A percentile compares a stretch with the other conserved stretches of the same genome.
phyloP scores from a whole-genome alignment of 1,284 basidiomycete genomes.

The Erythrobasidium hasegawianum region DNA sequence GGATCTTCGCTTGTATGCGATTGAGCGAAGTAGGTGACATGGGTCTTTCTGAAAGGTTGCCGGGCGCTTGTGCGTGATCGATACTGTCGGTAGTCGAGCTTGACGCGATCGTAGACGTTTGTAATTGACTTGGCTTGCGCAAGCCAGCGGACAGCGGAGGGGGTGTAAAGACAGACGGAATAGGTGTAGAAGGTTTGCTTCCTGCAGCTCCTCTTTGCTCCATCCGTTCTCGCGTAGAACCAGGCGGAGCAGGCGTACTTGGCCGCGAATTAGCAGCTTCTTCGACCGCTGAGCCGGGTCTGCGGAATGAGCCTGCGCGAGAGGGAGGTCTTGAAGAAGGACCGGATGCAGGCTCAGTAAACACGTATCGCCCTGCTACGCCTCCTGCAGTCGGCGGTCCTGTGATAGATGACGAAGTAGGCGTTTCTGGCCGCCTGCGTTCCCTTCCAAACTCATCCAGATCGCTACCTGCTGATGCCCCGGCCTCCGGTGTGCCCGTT shows the following conservation, averaged over 20 bases:
- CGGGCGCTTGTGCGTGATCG: conserved; percentile 7
- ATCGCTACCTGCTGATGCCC: conserved; percentile 31
- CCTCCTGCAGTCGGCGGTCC: conserved; percentile 48
- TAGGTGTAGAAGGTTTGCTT: conserved; percentile 62
- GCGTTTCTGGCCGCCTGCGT: conserved; percentile 2
- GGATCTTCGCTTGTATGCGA: conserved; percentile 84
- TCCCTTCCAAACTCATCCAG: conserved; percentile 46
- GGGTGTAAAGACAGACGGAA: conserved; percentile 84
- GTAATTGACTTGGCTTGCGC: conserved; percentile 23
- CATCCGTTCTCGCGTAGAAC: conserved; percentile 6
- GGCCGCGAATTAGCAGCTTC: conserved; percentile 47
- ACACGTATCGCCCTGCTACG: conserved; percentile 60
- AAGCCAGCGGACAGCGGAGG: conserved; percentile 49
- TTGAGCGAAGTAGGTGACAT: conserved; percentile 65
- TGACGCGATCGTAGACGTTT: conserved; percentile 33
- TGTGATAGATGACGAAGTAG: conserved; percentile 4
- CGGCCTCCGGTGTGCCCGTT: conserved; percentile 52
- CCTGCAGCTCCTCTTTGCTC: conserved; percentile 29
- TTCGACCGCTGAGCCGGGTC: conserved; percentile 47
- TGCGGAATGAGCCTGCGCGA: conserved; percentile 29
- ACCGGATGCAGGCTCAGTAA: conserved; percentile 54
- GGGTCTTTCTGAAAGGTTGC: conserved; percentile 37
- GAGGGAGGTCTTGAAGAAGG: conserved; percentile 37
- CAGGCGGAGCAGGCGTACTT: conserved; percentile 16
- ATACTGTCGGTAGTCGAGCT: conserved; percentile 18